phyloP scores from a whole-genome alignment of 164 flowering plant species.

The Nelumbo lutea region DNA sequence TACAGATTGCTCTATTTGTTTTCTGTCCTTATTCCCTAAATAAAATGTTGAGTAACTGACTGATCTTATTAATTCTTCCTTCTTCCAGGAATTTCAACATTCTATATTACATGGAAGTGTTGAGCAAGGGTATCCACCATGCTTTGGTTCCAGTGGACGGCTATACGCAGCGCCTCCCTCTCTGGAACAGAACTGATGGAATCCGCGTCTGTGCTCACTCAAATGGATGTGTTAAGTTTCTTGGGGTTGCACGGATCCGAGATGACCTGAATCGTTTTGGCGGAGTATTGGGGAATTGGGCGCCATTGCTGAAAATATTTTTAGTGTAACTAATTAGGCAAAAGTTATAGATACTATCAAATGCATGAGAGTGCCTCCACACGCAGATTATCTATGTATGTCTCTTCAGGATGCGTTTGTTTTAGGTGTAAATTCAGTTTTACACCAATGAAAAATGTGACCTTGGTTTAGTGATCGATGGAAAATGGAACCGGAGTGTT shows the following conservation, averaged over 20 bases:
- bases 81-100: background rate
- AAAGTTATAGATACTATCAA: too few species aligned
- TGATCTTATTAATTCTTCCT: too few species aligned
- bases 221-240: constrained; percentile 74
- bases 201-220: constrained; percentile 75
- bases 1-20: too few species aligned
- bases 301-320: constrained; percentile 41
- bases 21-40: too few species aligned
- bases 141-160: constrained; percentile 77
- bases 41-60: too few species aligned
- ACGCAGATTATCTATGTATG: too few species aligned
- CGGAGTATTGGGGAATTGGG: constrained; percentile 38
- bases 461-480: too few species aligned
- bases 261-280: constrained; percentile 23
- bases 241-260: constrained; percentile 36
- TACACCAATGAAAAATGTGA: too few species aligned
- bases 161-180: constrained; percentile 32
- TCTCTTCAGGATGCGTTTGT: too few species aligned
- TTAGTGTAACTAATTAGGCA: constrained; percentile 22
- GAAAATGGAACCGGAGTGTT: too few species aligned
- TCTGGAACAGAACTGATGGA: constrained; percentile 48
- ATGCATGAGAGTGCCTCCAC: too few species aligned
- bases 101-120: background rate
- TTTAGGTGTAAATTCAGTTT: too few species aligned
- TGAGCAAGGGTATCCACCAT: background rate